phyloP scores from a whole-genome alignment of 306 rosid genomes.

The Corylus heterophylla region DNA sequence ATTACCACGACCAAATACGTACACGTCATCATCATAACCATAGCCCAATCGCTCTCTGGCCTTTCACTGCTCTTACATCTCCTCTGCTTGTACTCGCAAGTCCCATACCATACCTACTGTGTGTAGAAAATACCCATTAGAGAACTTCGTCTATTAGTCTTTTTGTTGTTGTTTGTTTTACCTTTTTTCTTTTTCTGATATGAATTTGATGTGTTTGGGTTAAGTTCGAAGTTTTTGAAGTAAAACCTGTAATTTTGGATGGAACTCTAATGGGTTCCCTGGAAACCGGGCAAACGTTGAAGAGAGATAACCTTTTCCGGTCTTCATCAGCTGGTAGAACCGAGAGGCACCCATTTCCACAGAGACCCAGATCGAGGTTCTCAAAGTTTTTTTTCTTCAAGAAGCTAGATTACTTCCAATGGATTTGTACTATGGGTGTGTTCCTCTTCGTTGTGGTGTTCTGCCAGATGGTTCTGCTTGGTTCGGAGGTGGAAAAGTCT shows the following conservation, averaged over 20 bases:
- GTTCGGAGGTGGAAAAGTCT: constrained; percentile 64
- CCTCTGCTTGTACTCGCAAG: neutral
- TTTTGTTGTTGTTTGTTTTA: neutral
- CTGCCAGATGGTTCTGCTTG: constrained; percentile 86
- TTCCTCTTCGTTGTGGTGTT: constrained; percentile 76
- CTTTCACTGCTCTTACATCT: neutral
- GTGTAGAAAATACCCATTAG: constrained; percentile 10
- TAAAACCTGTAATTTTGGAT: constrained; percentile 33
- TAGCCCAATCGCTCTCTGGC: constrained; percentile 2
- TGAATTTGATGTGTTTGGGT: constrained; percentile 23
- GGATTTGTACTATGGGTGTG: constrained; percentile 86
- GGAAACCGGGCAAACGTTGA: constrained; percentile 62
- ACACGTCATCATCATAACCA: neutral
- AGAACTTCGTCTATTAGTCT: neutral
- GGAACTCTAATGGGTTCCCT: constrained; percentile 91
- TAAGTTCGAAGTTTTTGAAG: constrained; percentile 30
- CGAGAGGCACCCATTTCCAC: constrained; percentile 63
- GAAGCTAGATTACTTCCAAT: constrained; percentile 85
- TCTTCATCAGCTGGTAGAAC: constrained; percentile 40
- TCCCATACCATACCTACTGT: neutral
- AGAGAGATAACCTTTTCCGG: constrained; percentile 70
- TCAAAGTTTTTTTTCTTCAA: constrained; percentile 70
- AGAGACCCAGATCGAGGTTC: constrained; percentile 88
- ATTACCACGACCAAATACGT: neutral
- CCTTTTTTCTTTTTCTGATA: neutral